These are phyloP conservation scores for Amylocarpus encephaloides DNA, from an alignment of 2,329 filamentous ascomycete species.

Conservation along the genomic window DNA sequence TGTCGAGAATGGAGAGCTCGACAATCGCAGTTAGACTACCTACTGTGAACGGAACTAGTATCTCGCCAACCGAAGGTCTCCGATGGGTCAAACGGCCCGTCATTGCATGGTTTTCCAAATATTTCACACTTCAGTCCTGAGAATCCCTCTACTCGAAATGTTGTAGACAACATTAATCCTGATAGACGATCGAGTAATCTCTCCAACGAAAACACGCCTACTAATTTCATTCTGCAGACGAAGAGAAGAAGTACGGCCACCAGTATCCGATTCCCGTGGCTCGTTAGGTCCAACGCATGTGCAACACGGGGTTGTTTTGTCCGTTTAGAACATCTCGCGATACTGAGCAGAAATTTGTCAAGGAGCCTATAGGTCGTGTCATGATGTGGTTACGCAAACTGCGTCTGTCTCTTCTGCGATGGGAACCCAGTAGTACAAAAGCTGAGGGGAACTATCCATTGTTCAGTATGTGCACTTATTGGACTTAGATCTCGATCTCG, in stretches of 20 bases:
- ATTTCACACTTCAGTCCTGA: background rate
- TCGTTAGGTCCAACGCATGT: too few species aligned
- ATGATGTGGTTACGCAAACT: conserved; percentile 8
- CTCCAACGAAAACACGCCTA: too few species aligned
- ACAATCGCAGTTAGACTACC: conserved; percentile 7
- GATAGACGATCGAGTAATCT: too few species aligned
- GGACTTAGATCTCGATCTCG: too few species aligned
- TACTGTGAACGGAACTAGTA: background rate
- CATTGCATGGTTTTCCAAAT: background rate
- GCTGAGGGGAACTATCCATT: too few species aligned
- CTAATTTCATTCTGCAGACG: too few species aligned
- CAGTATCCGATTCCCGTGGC: too few species aligned
- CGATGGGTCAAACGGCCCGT: background rate
- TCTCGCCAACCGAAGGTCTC: background rate
- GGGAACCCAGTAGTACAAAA: background rate
- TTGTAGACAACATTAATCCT: background rate
- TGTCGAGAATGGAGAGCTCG: conserved; percentile 63
- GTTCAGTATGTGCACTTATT: too few species aligned
- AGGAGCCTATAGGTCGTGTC: conserved; percentile 1
- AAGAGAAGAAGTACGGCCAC: too few species aligned
- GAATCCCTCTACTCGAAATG: background rate
- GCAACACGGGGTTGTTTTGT: too few species aligned
- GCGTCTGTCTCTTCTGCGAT: conserved; percentile 6
- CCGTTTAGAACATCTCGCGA: background rate
- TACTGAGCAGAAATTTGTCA: background rate